Percentiles rank a stretch among this genome's conserved stretches.
Evolutionary conservation across 2,329 filamentous ascomycete species (phyloP).

Genomic region (Neospermospora avenae): DNA sequence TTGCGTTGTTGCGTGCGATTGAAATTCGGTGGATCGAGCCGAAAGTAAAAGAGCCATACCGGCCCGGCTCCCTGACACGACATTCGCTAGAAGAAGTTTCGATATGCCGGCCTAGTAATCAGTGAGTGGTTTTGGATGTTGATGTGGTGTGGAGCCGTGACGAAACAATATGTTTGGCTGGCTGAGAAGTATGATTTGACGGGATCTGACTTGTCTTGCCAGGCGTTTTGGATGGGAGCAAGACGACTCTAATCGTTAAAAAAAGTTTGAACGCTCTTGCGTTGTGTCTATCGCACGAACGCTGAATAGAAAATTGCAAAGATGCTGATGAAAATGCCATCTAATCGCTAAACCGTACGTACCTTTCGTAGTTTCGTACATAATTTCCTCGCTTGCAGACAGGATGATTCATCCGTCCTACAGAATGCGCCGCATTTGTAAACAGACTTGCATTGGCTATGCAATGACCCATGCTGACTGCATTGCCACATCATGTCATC

Average conservation of each 20-base stretch:
- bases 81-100: not conserved
- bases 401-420: constrained; percentile 1
- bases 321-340: too few relatives aligned
- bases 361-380: too few relatives aligned
- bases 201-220: not conserved
- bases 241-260: not conserved
- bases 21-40: not conserved
- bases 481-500: not conserved
- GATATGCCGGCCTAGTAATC: not conserved
- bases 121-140: not conserved
- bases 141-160: not conserved
- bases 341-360: too few relatives aligned
- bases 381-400: not conserved
- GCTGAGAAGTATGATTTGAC: not conserved
- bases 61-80: not conserved
- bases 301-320: not conserved
- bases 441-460: constrained; percentile 1
- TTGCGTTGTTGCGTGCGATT: not conserved
- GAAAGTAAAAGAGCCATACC: not conserved
- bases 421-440: not conserved
- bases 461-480: not conserved
- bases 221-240: not conserved
- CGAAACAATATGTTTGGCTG: not conserved
- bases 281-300: too few relatives aligned
- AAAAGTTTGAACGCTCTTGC: not conserved